phyloP scores from a whole-genome alignment of 768 basidiomycete species.

The Cystobasidiopsis lactophilus region DNA sequence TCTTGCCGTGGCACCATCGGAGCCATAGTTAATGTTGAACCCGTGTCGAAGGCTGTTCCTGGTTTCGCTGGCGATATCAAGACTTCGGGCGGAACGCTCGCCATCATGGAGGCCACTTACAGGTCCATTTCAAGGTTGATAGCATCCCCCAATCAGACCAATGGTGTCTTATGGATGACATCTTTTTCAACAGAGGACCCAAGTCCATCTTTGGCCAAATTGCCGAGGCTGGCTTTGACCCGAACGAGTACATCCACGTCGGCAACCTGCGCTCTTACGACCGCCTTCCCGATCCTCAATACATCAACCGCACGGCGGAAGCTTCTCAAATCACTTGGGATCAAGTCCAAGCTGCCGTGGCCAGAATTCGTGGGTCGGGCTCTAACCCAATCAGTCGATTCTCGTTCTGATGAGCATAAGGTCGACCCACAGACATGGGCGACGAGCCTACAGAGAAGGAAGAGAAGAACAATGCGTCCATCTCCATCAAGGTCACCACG shows the following conservation, averaged over 20 bases:
- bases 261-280: slow-evolving; percentile 85
- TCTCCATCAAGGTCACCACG: neutral
- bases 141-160: too few relatives aligned
- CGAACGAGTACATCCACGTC: slow-evolving; percentile 56
- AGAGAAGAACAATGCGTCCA: neutral
- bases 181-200: too few relatives aligned
- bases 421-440: slow-evolving; percentile 17
- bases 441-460: slow-evolving; percentile 15
- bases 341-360: slow-evolving; percentile 64
- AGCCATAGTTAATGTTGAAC: too few relatives aligned
- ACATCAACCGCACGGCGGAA: slow-evolving; percentile 49
- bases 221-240: slow-evolving; percentile 11
- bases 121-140: slow-evolving; percentile 47
- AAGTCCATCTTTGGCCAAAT: slow-evolving; percentile 6
- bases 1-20: neutral
- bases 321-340: slow-evolving; percentile 57
- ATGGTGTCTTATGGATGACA: too few relatives aligned
- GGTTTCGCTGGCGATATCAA: slow-evolving; percentile 63
- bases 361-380: slow-evolving; percentile 12
- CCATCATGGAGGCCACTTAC: slow-evolving; percentile 16
- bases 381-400: neutral
- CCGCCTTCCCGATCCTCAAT: slow-evolving; percentile 16
- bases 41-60: slow-evolving; percentile 47
- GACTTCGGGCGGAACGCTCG: slow-evolving; percentile 13
- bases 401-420: too few relatives aligned